Conservation (phyloP, 1,284 basidiomycete genomes). For the Pseudozyma pruni region DNA sequence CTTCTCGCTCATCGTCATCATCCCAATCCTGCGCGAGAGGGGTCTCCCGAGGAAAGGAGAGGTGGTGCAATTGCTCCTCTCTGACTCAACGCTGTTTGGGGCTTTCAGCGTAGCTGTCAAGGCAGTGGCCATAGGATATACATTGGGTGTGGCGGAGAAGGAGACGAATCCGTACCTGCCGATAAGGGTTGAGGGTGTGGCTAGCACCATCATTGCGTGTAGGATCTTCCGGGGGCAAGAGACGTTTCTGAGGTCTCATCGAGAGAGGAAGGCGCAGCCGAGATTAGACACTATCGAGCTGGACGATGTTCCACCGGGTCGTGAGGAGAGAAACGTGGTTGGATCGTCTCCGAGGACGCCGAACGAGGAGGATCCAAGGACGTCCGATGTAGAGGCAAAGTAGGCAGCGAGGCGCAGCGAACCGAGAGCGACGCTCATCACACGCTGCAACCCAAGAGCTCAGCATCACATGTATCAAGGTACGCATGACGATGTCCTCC, state of each 20-base stretch:
- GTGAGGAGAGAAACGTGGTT: too few species aligned
- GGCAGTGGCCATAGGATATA: conserved; percentile 4
- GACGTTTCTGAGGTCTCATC: conserved; percentile 6
- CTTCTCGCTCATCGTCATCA: conserved; percentile 20
- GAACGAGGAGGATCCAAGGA: too few species aligned
- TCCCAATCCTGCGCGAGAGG: conserved; percentile 6
- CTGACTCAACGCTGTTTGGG: conserved; percentile 32
- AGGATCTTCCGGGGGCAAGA: conserved; percentile 37
- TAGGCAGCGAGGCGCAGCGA: too few species aligned
- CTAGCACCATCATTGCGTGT: conserved; percentile 32
- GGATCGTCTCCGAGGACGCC: too few species aligned
- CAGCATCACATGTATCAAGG: neutral
- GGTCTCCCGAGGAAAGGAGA: conserved; percentile 13
- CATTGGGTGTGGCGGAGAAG: neutral
- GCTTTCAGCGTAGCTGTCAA: conserved; percentile 20
- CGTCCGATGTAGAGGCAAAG: too few species aligned
- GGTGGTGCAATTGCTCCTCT: conserved; percentile 21
- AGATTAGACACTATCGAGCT: conserved; percentile 9
- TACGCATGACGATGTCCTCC: conserved; percentile 7
- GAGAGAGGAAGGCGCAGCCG: conserved; percentile 16
- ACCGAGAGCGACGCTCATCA: too few species aligned
- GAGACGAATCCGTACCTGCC: conserved; percentile 19
- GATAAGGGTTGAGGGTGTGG: conserved; percentile 15
- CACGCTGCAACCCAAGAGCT: too few species aligned
- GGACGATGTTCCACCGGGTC: neutral